A percentile compares a stretch with the other conserved stretches of the same genome.
These are phyloP conservation scores for Puccinia coronata DNA, from an alignment of 1,284 basidiomycete species.

Conservation along the genomic window DNA sequence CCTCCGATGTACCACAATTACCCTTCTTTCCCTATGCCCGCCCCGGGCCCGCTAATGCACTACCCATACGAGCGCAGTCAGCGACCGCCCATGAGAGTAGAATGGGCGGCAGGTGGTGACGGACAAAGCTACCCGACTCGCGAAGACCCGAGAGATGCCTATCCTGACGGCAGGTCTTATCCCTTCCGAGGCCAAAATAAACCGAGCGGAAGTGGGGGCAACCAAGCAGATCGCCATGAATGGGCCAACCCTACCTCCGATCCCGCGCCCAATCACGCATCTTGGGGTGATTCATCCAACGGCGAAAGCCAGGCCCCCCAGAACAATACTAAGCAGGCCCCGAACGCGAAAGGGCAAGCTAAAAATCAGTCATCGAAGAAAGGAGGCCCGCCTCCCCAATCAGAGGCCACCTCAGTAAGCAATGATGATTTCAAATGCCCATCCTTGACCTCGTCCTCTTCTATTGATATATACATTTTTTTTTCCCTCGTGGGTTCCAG, in stretches of 20 bases:
- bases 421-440: background rate
- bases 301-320: background rate
- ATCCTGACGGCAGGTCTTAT: background rate
- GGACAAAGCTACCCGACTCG: background rate
- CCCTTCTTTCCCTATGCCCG: constrained; percentile 8
- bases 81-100: constrained; percentile 5
- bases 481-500: background rate
- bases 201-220: background rate
- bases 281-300: background rate
- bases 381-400: constrained; percentile 22
- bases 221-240: background rate
- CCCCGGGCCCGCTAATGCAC: background rate
- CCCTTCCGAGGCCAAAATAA: background rate
- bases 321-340: background rate
- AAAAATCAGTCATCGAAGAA: constrained; percentile 21
- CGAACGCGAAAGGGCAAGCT: background rate
- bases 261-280: too few species aligned
- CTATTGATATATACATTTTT: background rate
- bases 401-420: background rate
- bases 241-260: background rate
- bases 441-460: background rate
- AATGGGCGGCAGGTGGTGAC: background rate
- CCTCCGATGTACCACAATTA: constrained; percentile 15
- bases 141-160: background rate
- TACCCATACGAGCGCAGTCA: background rate